These are phyloP conservation scores for Bolboschoenoplectus hybrid DNA, from an alignment of 202 grass and related monocot genomes.

Conservation along the genomic window DNA sequence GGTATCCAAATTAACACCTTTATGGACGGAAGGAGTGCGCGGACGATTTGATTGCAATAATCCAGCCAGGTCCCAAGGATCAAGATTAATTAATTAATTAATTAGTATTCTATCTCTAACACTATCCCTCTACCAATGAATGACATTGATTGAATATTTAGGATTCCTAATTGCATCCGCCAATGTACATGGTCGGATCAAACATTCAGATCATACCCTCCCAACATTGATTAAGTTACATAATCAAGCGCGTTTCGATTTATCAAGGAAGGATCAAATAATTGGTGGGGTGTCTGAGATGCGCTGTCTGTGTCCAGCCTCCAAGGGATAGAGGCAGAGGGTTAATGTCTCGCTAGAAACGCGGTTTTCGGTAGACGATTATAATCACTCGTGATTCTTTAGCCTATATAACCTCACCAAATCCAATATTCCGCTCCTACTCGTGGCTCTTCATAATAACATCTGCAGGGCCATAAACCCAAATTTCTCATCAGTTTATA, in stretches of 20 bases:
- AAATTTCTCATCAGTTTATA: neutral
- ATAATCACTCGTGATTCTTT: neutral
- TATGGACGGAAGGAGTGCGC: no score
- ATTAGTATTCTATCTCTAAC: no score
- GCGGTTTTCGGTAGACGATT: constrained; percentile 23
- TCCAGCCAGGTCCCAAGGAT: no score
- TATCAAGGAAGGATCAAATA: constrained; percentile 6
- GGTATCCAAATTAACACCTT: no score
- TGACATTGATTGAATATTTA: neutral
- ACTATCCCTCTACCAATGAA: neutral
- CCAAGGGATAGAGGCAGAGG: neutral
- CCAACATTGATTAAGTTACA: neutral
- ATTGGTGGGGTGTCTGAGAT: neutral
- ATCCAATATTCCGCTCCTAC: neutral
- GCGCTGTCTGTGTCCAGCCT: neutral
- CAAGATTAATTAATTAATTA: no score
- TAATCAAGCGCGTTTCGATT: neutral
- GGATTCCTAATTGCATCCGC: neutral
- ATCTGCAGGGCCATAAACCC: neutral
- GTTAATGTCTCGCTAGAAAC: constrained; percentile 22
- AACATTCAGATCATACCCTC: neutral
- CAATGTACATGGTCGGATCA: neutral
- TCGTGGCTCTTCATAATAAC: neutral
- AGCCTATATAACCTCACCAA: neutral
- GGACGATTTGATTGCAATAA: no score